phyloP scores from a whole-genome alignment of 352 stramenopile genomes.

The Pythium phragmiticola region DNA sequence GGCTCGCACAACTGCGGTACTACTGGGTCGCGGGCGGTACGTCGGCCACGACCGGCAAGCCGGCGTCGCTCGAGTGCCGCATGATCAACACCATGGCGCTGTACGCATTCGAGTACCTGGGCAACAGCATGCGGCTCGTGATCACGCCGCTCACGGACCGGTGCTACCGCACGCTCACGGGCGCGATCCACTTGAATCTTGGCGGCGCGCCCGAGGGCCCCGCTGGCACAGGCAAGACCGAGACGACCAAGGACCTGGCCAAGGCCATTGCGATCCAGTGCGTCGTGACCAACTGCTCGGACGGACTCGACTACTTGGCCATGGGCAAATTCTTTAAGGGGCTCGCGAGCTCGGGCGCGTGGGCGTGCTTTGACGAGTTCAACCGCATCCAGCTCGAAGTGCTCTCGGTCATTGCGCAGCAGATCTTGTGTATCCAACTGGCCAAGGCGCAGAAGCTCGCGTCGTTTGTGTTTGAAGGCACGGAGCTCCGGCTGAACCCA shows the following conservation, averaged over 20 bases:
- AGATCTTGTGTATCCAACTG: conserved; percentile 92
- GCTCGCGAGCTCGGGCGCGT: conserved; percentile 91
- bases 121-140: conserved; percentile 94
- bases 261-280: conserved; percentile 95
- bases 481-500: conserved; percentile 92
- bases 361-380: conserved; percentile 91
- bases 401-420: conserved; percentile 84
- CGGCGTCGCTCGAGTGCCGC: conserved; percentile 79
- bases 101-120: conserved; percentile 97
- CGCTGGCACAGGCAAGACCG: conserved; percentile 93
- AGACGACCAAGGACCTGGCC: conserved; percentile 94
- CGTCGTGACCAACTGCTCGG: conserved; percentile 94
- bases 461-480: conserved; percentile 93
- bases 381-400: conserved; percentile 91
- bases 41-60: conserved; percentile 87
- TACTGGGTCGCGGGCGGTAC: conserved; percentile 87
- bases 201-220: conserved; percentile 91
- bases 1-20: conserved; percentile 92
- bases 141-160: conserved; percentile 97
- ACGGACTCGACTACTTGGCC: conserved; percentile 93
- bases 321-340: conserved; percentile 96
- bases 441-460: conserved; percentile 75
- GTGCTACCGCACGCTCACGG: conserved; percentile 96
- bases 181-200: conserved; percentile 94
- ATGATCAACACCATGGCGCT: conserved; percentile 93